A percentile compares a stretch with the other conserved stretches of the same genome.
These are phyloP conservation scores for Musa troglodytarum DNA, from an alignment of 176 grass and related monocot genomes.

Conservation along the genomic window DNA sequence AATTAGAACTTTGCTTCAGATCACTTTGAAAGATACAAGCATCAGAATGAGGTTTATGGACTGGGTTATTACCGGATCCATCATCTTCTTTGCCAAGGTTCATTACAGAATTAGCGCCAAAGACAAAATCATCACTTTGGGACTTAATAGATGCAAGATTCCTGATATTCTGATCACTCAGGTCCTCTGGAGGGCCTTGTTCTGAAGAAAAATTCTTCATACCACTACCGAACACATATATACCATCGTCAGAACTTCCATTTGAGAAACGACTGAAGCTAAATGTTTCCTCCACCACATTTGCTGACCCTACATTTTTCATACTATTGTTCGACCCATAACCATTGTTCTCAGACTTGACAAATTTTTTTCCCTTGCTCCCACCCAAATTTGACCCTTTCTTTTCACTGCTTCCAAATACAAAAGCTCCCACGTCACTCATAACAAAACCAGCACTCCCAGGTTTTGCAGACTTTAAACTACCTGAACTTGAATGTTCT, in stretches of 20 bases:
- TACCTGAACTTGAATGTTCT: neutral
- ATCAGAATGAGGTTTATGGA: neutral
- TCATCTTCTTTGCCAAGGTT: neutral
- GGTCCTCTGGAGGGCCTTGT: neutral
- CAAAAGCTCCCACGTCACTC: neutral
- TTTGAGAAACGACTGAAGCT: neutral
- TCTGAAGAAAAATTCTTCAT: neutral
- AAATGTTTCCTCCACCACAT: neutral
- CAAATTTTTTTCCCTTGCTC: neutral
- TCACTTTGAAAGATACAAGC: neutral
- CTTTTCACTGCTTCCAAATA: conserved; percentile 11
- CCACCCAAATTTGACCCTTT: neutral
- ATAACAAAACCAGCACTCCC: neutral
- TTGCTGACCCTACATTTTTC: neutral
- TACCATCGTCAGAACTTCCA: neutral
- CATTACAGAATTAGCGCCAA: conserved; percentile 9
- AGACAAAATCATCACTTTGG: conserved; percentile 20
- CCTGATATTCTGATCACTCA: neutral
- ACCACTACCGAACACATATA: neutral
- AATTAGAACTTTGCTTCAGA: conserved; percentile 3
- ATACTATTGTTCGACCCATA: neutral
- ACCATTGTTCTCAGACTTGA: neutral
- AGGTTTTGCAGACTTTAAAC: neutral
- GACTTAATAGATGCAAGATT: conserved; percentile 6
- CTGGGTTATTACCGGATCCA: neutral